phyloP scores from a whole-genome alignment of 139 green algal species.

The Ulvella scutata region DNA sequence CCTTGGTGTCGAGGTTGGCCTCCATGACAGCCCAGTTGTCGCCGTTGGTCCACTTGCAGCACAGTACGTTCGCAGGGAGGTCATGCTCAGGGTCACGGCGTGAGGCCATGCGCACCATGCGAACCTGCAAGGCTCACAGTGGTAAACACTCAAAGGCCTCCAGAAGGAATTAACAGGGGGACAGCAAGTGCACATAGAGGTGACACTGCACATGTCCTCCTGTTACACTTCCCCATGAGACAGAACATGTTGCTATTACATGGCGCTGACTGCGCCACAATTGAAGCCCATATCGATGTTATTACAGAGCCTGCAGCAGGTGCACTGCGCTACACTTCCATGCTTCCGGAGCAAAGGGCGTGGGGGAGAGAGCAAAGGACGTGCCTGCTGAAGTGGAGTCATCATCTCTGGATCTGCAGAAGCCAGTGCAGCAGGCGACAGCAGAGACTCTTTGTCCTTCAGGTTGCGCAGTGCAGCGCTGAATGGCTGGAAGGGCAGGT shows the following conservation, averaged over 20 bases:
- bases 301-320: no score
- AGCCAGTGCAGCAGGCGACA: neutral
- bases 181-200: no score
- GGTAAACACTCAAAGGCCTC: no score
- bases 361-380: no score
- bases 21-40: neutral
- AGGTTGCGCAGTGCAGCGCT: neutral
- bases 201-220: no score
- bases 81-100: neutral
- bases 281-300: no score
- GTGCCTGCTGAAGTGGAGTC: neutral
- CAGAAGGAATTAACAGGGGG: no score
- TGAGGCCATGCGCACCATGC: neutral
- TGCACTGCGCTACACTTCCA: no score
- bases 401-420: neutral
- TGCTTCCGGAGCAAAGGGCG: no score
- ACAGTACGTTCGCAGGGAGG: neutral
- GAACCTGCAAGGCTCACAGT: neutral
- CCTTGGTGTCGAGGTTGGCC: neutral
- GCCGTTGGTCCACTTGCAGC: conserved; percentile 1
- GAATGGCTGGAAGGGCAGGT: neutral
- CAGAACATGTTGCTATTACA: no score
- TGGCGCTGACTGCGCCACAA: no score
- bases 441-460: neutral
- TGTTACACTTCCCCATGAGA: no score